Percentiles rank a stretch among this genome's conserved stretches.
Conservation (phyloP, 441 rosid species). For the Erysimum cheiri region DNA sequence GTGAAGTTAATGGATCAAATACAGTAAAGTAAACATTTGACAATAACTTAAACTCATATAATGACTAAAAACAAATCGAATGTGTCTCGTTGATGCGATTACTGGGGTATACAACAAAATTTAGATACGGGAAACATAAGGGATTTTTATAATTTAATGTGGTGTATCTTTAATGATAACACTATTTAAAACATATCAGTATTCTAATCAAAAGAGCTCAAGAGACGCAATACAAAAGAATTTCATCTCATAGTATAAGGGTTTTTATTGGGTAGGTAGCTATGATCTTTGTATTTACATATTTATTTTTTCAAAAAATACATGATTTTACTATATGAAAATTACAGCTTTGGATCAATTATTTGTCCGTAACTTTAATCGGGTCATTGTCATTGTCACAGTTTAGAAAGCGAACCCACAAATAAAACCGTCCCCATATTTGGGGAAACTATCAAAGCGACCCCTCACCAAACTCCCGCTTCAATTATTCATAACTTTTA, state of each 20-base stretch:
- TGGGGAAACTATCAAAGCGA: constrained; percentile 50
- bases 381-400: constrained; percentile 35
- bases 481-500: constrained; percentile 44
- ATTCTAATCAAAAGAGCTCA: background rate
- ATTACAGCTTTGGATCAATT: constrained; percentile 36
- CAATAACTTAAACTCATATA: constrained; percentile 3
- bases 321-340: background rate
- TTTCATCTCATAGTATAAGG: background rate
- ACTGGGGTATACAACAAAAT: background rate
- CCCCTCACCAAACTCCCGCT: constrained; percentile 46
- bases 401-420: constrained; percentile 38
- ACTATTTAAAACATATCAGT: background rate
- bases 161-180: background rate
- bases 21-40: background rate
- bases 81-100: background rate
- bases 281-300: background rate
- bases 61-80: background rate
- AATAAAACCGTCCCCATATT: constrained; percentile 47
- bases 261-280: background rate
- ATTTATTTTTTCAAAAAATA: background rate
- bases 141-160: background rate
- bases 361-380: constrained; percentile 26
- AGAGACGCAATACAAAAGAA: background rate
- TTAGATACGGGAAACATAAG: background rate
- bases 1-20: background rate